Evolutionary conservation across 371 early-diverging fungal species (phyloP), one percentile per base, ranked within the genome.

Genomic region (Mycotypha africana): DNA sequence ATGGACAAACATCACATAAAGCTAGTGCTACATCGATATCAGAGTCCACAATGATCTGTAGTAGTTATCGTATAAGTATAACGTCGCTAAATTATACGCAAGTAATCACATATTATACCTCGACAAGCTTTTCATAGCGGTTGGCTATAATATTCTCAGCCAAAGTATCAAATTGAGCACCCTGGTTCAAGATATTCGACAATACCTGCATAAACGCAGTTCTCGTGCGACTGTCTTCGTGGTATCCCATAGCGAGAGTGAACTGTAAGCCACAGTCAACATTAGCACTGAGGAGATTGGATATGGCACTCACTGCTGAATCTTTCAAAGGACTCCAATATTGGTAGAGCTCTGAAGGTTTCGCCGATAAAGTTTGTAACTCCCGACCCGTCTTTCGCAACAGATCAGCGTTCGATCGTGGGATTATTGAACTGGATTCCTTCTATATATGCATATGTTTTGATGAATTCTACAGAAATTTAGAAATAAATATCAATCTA

Each of bases 121-220:
- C 43, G 36, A 87, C 65, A 28, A 91, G 51, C 45, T 78, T 81
- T 33, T 84, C 81, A 48, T 88, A 86, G 15, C 89, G 75, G 51
- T 77, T 81, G 16, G 71, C 66, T 40, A 76, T 75, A 3, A 76
- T 76, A 51, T 77, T 84, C 42, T 88, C 88, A 0, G 84, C 86
- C 22, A 94, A 60, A 0, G 84, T 84, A 26, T 84, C 90, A 56
- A 90, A 89, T 51, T 89, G 86, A 7, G 88, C 83, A 4, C 92
- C 95, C 50, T 84, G 76, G 40, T 88, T 85, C 32, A 95, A 67
- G 36, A 94, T 83, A 53, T 92, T 89, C 15, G 93, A 84, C 42
- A 95, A 60, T 23, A 95, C 92, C 47, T 91, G 86, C 70, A 92
- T 92, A 50, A 94, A 95, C 9, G 92, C 84, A 3, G 89, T 80